Evolutionary conservation across 768 basidiomycete genomes (phyloP).

Genomic region (Leccinellum luteum): DNA sequence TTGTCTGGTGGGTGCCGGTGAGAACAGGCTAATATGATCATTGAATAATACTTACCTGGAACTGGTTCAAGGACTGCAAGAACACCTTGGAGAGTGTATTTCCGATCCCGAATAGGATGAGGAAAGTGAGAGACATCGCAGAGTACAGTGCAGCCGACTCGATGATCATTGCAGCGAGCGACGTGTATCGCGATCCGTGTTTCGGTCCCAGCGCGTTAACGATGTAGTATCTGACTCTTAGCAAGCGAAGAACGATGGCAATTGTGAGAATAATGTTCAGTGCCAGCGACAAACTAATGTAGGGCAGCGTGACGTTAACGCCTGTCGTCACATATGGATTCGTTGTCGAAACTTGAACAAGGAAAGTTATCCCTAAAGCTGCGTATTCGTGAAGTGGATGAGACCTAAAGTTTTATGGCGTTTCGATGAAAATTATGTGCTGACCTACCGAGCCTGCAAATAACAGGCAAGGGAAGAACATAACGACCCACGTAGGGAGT

Average conservation of each 20-base stretch:
- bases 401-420: neutral
- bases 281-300: neutral
- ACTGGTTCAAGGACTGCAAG: neutral
- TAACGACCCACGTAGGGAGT: neutral
- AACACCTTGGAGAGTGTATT: neutral
- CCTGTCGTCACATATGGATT: neutral
- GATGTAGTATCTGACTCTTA: neutral
- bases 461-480: neutral
- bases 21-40: neutral
- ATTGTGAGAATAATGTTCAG: neutral
- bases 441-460: neutral
- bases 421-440: neutral
- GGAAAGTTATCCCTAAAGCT: neutral
- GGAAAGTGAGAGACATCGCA: neutral
- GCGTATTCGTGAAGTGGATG: neutral
- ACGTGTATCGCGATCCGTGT: neutral
- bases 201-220: neutral
- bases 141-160: neutral
- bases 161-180: neutral
- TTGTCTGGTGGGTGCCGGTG: neutral
- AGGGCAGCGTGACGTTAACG: neutral
- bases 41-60: neutral
- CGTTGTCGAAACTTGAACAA: neutral
- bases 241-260: neutral
- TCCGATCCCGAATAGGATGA: neutral